Conservation (phyloP, 257 asterid species). For the Coffea eugenioides region DNA sequence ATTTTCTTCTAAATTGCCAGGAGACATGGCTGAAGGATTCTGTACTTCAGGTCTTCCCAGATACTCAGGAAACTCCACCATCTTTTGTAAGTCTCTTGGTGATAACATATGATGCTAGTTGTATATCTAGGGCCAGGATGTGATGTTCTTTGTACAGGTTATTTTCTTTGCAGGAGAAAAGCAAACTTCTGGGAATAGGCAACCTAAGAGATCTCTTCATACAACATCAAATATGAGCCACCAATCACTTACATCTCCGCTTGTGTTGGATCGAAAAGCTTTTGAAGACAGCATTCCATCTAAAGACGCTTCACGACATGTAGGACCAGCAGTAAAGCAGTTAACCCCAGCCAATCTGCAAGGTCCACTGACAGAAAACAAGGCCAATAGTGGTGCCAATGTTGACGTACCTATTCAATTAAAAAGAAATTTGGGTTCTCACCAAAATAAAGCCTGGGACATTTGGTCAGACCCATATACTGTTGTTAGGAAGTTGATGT, state of each 20-base stretch:
- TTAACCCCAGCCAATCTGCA: conserved; percentile 71
- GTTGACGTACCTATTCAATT: conserved; percentile 48
- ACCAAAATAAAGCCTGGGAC: conserved; percentile 57
- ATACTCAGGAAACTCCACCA: conserved; percentile 80
- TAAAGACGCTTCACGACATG: conserved; percentile 54
- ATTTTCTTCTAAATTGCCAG: conserved; percentile 40
- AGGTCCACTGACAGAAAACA: conserved; percentile 53
- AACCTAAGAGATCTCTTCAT: conserved; percentile 53
- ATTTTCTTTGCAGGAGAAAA: conserved; percentile 73
- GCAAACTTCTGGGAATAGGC: conserved; percentile 54
- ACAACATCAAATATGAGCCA: conserved; percentile 49
- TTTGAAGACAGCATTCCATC: conserved; percentile 38
- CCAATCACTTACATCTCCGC: conserved; percentile 55
- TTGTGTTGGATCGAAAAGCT: conserved; percentile 50
- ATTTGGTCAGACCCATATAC: conserved; percentile 45
- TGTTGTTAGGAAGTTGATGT: conserved; percentile 54
- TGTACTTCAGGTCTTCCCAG: conserved; percentile 81
- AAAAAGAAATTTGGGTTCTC: conserved; percentile 73
- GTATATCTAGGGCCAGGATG: conserved; percentile 23
- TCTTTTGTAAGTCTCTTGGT: conserved; percentile 57
- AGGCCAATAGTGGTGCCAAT: conserved; percentile 39
- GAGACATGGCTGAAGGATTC: conserved; percentile 89
- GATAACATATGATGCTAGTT: background rate
- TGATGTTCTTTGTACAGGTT: conserved; percentile 42
- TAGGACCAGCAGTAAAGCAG: conserved; percentile 81